Conservation (phyloP, 2,329 filamentous ascomycete species). For the Rhynchosporium graminicola region DNA sequence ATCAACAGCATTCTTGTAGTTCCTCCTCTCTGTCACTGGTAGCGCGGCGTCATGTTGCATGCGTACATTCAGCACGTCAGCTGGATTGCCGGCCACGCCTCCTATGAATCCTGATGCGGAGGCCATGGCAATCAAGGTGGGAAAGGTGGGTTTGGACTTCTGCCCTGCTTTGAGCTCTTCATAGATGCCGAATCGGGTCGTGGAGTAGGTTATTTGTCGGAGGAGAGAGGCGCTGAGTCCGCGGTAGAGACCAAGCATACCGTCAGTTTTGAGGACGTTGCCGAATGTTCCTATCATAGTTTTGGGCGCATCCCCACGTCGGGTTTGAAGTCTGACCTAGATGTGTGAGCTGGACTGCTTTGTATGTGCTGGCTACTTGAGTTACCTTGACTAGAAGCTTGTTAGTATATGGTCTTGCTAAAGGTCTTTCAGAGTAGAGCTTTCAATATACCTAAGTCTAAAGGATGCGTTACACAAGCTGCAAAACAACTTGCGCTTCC, state of each 20-base stretch:
- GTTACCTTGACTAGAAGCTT: conserved; percentile 35
- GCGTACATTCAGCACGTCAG: conserved; percentile 94
- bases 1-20: conserved; percentile 87
- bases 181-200: conserved; percentile 94
- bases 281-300: conserved; percentile 84
- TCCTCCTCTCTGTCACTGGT: conserved; percentile 70
- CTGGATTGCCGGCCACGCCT: conserved; percentile 88
- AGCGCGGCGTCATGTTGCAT: conserved; percentile 94
- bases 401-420: conserved; percentile 20
- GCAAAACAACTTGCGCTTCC: conserved; percentile 92
- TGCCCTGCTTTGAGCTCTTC: conserved; percentile 79
- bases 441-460: conserved; percentile 75
- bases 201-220: conserved; percentile 94
- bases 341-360: conserved; percentile 11
- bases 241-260: conserved; percentile 79
- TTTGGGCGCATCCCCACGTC: conserved; percentile 70
- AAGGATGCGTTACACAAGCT: conserved; percentile 86
- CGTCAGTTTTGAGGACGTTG: conserved; percentile 76
- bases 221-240: conserved; percentile 91
- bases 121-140: conserved; percentile 79
- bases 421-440: conserved; percentile 9
- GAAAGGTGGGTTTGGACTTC: conserved; percentile 62
- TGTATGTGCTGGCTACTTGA: background rate
- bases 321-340: conserved; percentile 85
- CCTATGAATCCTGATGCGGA: conserved; percentile 83